Percentiles rank a stretch among this genome's conserved stretches.
These are phyloP conservation scores for Pinus tabuliformis DNA, from an alignment of 75 land plant species.

Conservation along the genomic window DNA sequence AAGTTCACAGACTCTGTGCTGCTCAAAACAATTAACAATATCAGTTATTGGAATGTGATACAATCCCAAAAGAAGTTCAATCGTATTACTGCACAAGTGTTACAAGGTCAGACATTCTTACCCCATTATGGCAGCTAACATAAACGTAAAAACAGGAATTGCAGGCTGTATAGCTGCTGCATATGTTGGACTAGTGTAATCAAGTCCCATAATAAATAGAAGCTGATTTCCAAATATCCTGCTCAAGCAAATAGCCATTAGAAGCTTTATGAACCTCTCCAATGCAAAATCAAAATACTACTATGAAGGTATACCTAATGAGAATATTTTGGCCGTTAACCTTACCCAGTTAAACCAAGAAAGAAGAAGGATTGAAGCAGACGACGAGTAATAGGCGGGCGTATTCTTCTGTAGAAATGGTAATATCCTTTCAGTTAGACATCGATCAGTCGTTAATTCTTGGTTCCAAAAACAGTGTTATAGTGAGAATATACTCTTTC, in stretches of 20 bases:
- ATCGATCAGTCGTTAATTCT: too few species aligned
- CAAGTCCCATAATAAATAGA: conserved; percentile 84
- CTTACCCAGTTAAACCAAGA: conserved; percentile 59
- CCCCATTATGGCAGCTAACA: conserved; percentile 75
- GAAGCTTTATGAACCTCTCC: not conserved
- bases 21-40: conserved; percentile 20
- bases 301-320: not conserved
- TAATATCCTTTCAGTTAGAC: too few species aligned
- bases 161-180: conserved; percentile 94
- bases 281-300: not conserved
- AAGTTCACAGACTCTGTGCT: conserved; percentile 77
- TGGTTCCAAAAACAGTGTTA: too few species aligned
- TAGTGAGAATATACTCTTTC: too few species aligned
- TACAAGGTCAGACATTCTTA: conserved; percentile 18
- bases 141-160: conserved; percentile 92
- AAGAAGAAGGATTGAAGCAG: conserved; percentile 38
- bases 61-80: conserved; percentile 4
- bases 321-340: not conserved
- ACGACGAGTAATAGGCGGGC: conserved; percentile 37
- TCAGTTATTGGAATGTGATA: not conserved
- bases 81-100: not conserved
- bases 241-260: not conserved
- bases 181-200: conserved; percentile 87
- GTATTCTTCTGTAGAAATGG: conserved; percentile 31
- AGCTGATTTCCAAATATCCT: conserved; percentile 95